A percentile compares a stretch with the other conserved stretches of the same genome.
Conservation (phyloP, 768 basidiomycete genomes). For the Kwoniella mangroviensis region DNA sequence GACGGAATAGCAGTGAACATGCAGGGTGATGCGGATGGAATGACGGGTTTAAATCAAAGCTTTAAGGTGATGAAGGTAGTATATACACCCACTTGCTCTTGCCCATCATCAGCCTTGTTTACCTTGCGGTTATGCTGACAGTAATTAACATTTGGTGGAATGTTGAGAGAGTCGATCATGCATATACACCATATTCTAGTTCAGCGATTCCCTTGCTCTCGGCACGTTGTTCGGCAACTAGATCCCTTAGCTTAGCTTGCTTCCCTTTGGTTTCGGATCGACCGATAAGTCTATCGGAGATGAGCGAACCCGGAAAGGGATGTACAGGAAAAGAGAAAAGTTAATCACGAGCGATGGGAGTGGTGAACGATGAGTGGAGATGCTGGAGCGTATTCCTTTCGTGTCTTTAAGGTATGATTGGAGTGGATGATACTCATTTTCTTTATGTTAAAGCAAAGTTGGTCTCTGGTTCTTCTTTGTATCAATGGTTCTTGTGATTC, state of each 20-base stretch:
- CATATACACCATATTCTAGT: neutral
- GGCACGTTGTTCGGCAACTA: neutral
- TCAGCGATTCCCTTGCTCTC: neutral
- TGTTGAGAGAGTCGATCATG: neutral
- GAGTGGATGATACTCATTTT: too few species aligned
- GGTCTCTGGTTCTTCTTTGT: too few species aligned
- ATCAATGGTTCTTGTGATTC: too few species aligned
- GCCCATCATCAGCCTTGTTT: too few species aligned
- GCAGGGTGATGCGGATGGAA: neutral
- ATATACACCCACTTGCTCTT: neutral
- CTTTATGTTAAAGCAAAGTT: too few species aligned
- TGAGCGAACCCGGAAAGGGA: neutral
- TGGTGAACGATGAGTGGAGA: neutral
- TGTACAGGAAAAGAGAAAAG: neutral
- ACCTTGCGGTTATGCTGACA: too few species aligned
- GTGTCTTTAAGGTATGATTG: too few species aligned
- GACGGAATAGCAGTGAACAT: too few species aligned
- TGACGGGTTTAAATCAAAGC: neutral
- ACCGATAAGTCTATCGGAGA: neutral
- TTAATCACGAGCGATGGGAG: conserved; percentile 3
- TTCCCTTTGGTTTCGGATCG: neutral
- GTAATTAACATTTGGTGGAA: neutral
- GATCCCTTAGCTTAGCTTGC: neutral
- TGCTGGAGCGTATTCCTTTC: neutral
- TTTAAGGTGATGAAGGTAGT: neutral